Evolutionary conservation across 139 green algal species (phyloP).

Genomic region (Closterium sp.): DNA sequence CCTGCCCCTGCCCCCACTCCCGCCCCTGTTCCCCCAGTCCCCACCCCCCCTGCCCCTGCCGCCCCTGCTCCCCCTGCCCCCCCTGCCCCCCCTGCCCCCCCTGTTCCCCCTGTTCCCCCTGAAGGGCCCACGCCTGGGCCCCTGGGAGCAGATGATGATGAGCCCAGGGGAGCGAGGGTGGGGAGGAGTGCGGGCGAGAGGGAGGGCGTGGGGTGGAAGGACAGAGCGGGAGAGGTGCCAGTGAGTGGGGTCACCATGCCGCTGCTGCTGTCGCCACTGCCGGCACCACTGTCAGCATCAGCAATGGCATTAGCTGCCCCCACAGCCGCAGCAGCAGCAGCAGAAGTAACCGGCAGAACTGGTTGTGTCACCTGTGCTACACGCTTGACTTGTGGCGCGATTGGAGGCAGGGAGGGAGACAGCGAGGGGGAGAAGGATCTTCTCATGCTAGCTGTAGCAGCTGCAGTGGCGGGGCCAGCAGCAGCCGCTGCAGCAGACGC

Average conservation of each 20-base stretch:
- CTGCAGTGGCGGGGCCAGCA: neutral
- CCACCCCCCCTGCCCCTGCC: neutral
- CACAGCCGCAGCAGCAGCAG: neutral
- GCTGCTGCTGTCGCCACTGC: neutral
- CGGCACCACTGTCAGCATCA: neutral
- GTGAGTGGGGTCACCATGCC: neutral
- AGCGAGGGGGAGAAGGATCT: neutral
- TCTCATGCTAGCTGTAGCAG: neutral
- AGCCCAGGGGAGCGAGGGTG: neutral
- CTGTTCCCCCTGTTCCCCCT: no score
- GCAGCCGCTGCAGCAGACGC: neutral
- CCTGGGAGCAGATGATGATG: no score
- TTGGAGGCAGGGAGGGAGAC: neutral
- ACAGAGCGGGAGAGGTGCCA: neutral
- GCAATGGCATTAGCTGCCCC: neutral
- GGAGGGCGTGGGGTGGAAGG: neutral
- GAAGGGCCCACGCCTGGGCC: no score
- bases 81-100: no score
- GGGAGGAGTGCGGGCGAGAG: neutral
- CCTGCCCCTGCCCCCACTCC: neutral
- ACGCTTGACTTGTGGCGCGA: neutral
- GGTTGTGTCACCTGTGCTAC: neutral
- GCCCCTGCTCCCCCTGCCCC: no score
- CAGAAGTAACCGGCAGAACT: neutral
- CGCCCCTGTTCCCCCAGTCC: neutral